Base-by-base conservation (phyloP, 495 filamentous ascomycete genomes). In the Astrothelium macrocarpum region DNA sequence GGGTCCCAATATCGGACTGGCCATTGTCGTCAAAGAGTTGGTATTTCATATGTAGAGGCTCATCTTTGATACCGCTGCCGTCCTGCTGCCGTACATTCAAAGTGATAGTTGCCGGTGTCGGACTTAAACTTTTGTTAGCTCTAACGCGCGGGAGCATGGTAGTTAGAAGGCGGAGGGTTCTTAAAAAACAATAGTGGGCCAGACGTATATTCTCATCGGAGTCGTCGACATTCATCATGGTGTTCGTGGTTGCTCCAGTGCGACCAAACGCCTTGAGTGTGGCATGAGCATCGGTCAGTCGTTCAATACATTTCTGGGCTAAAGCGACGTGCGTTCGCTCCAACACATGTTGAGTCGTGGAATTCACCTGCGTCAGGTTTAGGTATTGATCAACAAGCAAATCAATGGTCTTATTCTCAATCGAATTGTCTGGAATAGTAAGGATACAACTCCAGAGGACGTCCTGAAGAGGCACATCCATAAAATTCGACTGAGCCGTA, bases 391-490 rank as follows among this genome's bases (percentile, higher is more conserved):
- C 79, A 36, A 91, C 90, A 10, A 96, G 82, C 23, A 84, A 81
- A 36, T 78, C 76, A 28, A 87, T 92, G 2, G 88, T 86, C 53
- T 80, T 74, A 4, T 79, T 75, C 65, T 90, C 90, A 58, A 95
- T 85, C 0, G 83, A 86, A 53, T 82, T 80, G n/a, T 80, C 77
- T 2, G 84, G 85, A 14, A 89, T 85, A 23, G 80, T 85, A 58
- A 96, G 71, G 20, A 93, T 85, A 69, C 96, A 85, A 18, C 82
- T 84, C 93, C 93, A 97, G 58, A 97, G 78, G 46, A 90, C 80
- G 60, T 94, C 89, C 59, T 89, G 79, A 10, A 86, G 88, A 20
- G 81, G 77, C 59, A 87, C 79, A 16, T 78, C 69, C 25, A 85
- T 29, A 29, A 7, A 10, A 29, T 56, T 25, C 7, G 49, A 56